Evolutionary conservation across 768 basidiomycete species (phyloP), one percentile per base, ranked within the genome.

Genomic region (Lyophyllum semitale): DNA sequence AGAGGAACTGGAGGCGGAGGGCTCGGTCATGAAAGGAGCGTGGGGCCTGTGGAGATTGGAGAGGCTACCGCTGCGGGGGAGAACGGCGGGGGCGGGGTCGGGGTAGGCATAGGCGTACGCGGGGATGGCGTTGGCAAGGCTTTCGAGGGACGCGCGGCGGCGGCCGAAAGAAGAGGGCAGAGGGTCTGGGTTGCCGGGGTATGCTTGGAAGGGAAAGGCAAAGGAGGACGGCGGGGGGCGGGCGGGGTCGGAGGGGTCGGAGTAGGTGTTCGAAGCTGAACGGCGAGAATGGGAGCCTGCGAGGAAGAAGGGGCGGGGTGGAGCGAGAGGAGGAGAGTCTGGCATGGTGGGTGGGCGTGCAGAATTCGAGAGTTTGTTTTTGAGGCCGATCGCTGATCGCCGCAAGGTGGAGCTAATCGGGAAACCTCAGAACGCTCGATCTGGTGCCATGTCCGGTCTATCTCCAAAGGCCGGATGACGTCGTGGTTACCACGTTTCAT

Each of bases 141-240:
- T 75, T 26, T 79, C 81, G 25, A 70, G 59, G 45, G 81, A 82
- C n/a, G 73, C 74, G 8, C 79, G 73, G 13, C 74, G 73, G 15
- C 66, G 53, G 33, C 68, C 61, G 27, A 82, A 75, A 44, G 79
- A 65, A 17, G 71, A 61, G 1, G 74, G 75, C 13, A 79, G 72
- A 0, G 85, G 83, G 63, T 88, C 88, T 8, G 87, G 83, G 66
- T 87, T 88, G 15, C 87, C 85, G 0, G 81, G 75, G 63, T 88
- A 79, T 0, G 81, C 78, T 64, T 87, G 82, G 74, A 84, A 86
- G 13, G 85, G 85, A 41, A 72, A 77, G 15, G 69, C 48, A 29
- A 71, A 76, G 1, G 73, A 68, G 2, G 73, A 72, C 1, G 74
- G 74, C 6, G 76, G 71, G 2, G 71, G 62, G 11, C 62, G 60